Evolutionary conservation across 2,329 filamentous ascomycete species (phyloP).

Genomic region (Remersonia thermophila): DNA sequence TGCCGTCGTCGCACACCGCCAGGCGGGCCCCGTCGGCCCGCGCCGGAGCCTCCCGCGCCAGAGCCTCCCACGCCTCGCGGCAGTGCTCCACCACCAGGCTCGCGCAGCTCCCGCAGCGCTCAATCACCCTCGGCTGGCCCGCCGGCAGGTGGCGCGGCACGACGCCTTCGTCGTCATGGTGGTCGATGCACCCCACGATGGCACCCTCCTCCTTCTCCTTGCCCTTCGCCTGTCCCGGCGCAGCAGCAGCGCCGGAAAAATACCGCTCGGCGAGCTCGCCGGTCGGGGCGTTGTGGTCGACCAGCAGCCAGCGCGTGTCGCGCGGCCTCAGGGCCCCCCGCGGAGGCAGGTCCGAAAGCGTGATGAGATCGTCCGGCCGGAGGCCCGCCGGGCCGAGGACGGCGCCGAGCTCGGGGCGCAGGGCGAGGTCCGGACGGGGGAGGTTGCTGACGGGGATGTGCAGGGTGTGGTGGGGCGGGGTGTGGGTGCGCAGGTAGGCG

Average conservation of each 20-base stretch:
- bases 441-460: slow-evolving; percentile 67
- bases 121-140: slow-evolving; percentile 43
- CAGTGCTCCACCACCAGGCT: slow-evolving; percentile 55
- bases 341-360: slow-evolving; percentile 35
- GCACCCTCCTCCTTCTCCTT: slow-evolving; percentile 6
- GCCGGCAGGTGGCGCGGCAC: slow-evolving; percentile 34
- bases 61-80: slow-evolving; percentile 42
- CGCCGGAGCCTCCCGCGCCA: slow-evolving; percentile 19
- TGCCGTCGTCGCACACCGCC: slow-evolving; percentile 1
- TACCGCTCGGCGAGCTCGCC: slow-evolving; percentile 41
- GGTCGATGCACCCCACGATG: slow-evolving; percentile 60
- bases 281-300: slow-evolving; percentile 68
- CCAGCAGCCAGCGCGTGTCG: slow-evolving; percentile 57
- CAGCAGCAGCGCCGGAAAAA: no score
- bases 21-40: no score
- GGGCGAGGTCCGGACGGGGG: slow-evolving; percentile 49
- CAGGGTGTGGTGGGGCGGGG: slow-evolving; percentile 33
- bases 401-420: slow-evolving; percentile 62
- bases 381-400: slow-evolving; percentile 51
- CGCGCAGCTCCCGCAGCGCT: slow-evolving; percentile 59
- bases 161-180: slow-evolving; percentile 60
- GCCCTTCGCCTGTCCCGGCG: not conserved
- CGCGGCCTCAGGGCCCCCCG: slow-evolving; percentile 31
- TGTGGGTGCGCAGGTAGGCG: slow-evolving; percentile 58
- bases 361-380: slow-evolving; percentile 50